phyloP scores from a whole-genome alignment of 2,329 filamentous ascomycete genomes.

The Fusarium sp. region DNA sequence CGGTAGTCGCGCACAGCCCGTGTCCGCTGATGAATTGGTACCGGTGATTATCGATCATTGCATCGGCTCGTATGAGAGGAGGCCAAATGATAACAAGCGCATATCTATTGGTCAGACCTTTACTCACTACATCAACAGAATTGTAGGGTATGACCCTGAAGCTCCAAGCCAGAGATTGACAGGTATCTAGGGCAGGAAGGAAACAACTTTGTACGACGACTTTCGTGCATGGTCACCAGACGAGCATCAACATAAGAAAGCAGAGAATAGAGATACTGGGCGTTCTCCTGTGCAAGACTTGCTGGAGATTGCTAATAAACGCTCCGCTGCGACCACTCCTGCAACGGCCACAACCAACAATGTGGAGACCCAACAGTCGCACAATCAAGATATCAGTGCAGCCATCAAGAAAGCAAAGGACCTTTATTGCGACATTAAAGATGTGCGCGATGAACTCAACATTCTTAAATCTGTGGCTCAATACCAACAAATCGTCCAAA shows the following conservation, averaged over 20 bases:
- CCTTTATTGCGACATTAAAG: slow-evolving; percentile 35
- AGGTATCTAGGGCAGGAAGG: neutral
- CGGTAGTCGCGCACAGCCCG: neutral
- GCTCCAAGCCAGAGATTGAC: neutral
- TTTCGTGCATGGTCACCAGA: neutral
- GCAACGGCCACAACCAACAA: too few species aligned
- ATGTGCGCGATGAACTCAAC: slow-evolving; percentile 42
- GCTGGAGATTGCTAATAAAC: too few species aligned
- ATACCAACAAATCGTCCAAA: slow-evolving; percentile 25
- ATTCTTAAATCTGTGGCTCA: slow-evolving; percentile 29
- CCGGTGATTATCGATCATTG: neutral
- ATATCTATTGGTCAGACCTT: neutral
- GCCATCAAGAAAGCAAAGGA: neutral
- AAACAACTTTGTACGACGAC: neutral
- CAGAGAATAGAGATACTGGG: neutral
- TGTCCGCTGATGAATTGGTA: neutral
- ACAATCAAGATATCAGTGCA: slow-evolving; percentile 45
- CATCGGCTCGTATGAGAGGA: slow-evolving; percentile 3
- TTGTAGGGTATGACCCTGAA: neutral
- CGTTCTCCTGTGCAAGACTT: too few species aligned
- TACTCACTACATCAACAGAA: neutral
- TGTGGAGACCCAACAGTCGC: neutral
- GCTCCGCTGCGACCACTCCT: too few species aligned
- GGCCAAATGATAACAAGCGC: rapidly evolving
- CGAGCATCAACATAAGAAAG: neutral